These are phyloP conservation scores for Tricholoma matsutake DNA, from an alignment of 768 basidiomycete species.

Conservation along the genomic window DNA sequence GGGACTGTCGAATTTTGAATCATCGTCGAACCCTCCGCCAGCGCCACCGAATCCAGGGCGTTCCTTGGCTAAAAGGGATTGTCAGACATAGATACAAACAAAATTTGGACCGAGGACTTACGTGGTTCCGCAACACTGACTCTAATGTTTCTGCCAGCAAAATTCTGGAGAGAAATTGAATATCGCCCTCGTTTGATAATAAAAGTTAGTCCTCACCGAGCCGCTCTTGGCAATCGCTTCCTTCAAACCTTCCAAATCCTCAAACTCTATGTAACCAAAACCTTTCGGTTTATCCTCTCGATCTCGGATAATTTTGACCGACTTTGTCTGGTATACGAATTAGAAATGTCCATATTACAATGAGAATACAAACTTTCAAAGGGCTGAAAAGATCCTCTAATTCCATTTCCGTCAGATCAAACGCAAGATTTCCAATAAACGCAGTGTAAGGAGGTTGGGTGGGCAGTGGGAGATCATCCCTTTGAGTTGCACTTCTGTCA, in stretches of 20 bases:
- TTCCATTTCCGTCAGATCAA: slow-evolving; percentile 85
- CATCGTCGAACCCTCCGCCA: slow-evolving; percentile 53
- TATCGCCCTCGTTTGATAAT: not conserved
- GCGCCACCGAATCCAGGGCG: slow-evolving; percentile 48
- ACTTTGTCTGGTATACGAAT: slow-evolving; percentile 54
- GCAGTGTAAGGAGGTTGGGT: slow-evolving; percentile 92
- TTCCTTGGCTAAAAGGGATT: slow-evolving; percentile 63
- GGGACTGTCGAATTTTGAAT: slow-evolving; percentile 75
- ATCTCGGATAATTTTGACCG: slow-evolving; percentile 91
- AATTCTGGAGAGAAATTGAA: slow-evolving; percentile 37
- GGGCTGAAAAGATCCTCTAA: slow-evolving; percentile 77
- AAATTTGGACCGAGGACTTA: slow-evolving; percentile 42
- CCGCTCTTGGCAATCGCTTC: slow-evolving; percentile 74
- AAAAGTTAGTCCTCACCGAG: slow-evolving; percentile 43
- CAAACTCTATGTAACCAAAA: slow-evolving; percentile 97
- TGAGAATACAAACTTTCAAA: slow-evolving; percentile 43
- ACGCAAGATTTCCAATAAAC: slow-evolving; percentile 94
- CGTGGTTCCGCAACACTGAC: slow-evolving; percentile 96
- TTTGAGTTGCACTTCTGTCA: slow-evolving; percentile 57
- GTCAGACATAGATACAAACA: slow-evolving; percentile 9
- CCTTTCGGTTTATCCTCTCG: slow-evolving; percentile 95
- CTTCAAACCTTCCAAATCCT: slow-evolving; percentile 81
- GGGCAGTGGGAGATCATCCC: slow-evolving; percentile 96
- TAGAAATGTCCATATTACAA: not conserved
- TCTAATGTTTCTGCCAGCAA: slow-evolving; percentile 79